Evolutionary conservation across 2,329 filamentous ascomycete genomes (phyloP), one percentile per base, ranked within the genome.

Genomic region (Sclerotinia spermophila): DNA sequence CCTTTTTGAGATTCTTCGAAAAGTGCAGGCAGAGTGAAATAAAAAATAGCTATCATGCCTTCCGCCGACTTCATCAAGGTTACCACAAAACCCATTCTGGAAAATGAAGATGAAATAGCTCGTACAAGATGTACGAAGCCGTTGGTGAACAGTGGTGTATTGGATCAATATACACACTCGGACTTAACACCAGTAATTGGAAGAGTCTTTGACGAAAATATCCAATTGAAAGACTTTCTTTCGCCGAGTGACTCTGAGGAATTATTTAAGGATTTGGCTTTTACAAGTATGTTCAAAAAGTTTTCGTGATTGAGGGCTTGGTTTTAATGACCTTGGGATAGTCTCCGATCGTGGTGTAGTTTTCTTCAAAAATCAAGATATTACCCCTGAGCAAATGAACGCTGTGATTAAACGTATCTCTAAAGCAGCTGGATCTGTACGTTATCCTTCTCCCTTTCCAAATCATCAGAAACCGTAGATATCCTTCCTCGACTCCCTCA

Each of bases 331-430:
- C 51, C 7, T 30, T n/a, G 21, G 17, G 60, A 64, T 90, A 75
- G 90, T 93, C 21, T 89, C 92, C 21, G 85, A 92, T 81, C 73
- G 76, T 44, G 76, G 76, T 45, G 74, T 94, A 3, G 90, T 93
- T 19, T 84, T 85, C 74, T 84, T 85, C 72, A 81, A 82, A 21
- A 79, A 81, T 67, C 84, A 86, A 72, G 82, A 84, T 74, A 78
- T 85, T n/a, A 81, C 72, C 77, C 65, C 84, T 79, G 1, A 81
- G 81, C 62, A 79, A 13, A 82, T 84, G 68, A 82, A 83, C 17
- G 76, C 79, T 44, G 75, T 86, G 2, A 84, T 85, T 67, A 69
- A 69, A 64, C 42, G 58, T n/a, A 69, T 69, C 19, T 69, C 56
- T 2, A 61, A 44, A 19, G 33, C 48, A 19, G 30, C 35, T 40